Evolutionary conservation across 257 asterid genomes (phyloP).

Genomic region (Capsicum baccatum): DNA sequence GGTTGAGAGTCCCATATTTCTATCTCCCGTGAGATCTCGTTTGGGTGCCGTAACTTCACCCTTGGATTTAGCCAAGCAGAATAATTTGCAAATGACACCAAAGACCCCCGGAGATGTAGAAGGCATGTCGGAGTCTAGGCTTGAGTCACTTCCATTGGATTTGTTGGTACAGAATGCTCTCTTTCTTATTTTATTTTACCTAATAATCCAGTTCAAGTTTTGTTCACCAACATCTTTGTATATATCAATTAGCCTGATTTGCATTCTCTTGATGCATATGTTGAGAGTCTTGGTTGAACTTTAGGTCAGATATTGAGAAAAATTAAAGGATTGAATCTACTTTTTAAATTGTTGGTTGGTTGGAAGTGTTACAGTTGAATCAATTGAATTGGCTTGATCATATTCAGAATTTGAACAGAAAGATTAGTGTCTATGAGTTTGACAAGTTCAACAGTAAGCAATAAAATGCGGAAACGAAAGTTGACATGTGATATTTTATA

Average conservation of each 20-base stretch:
- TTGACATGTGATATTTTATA: not conserved
- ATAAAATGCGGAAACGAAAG: not conserved
- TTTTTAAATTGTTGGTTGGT: not conserved
- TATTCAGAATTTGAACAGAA: not conserved
- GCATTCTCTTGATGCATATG: not conserved
- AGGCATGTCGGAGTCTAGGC: constrained; percentile 63
- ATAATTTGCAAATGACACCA: constrained; percentile 62
- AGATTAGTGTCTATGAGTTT: not conserved
- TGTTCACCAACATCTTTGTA: not conserved
- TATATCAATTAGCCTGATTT: not conserved
- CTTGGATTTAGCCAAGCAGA: constrained; percentile 41
- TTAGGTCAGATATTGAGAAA: not conserved
- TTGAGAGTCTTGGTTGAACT: not conserved
- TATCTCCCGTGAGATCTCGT: constrained; percentile 64
- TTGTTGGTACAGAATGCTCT: constrained; percentile 65
- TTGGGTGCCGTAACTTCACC: constrained; percentile 47
- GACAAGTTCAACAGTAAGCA: not conserved
- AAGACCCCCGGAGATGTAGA: constrained; percentile 68
- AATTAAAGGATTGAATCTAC: not conserved
- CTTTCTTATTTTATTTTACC: not conserved
- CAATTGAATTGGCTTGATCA: not conserved
- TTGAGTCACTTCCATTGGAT: constrained; percentile 87
- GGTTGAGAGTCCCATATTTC: constrained; percentile 45
- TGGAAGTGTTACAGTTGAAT: not conserved
- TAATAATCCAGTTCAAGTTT: not conserved